Evolutionary conservation across 345 rosid genomes (phyloP).

Genomic region (Aquilaria malaccensis): DNA sequence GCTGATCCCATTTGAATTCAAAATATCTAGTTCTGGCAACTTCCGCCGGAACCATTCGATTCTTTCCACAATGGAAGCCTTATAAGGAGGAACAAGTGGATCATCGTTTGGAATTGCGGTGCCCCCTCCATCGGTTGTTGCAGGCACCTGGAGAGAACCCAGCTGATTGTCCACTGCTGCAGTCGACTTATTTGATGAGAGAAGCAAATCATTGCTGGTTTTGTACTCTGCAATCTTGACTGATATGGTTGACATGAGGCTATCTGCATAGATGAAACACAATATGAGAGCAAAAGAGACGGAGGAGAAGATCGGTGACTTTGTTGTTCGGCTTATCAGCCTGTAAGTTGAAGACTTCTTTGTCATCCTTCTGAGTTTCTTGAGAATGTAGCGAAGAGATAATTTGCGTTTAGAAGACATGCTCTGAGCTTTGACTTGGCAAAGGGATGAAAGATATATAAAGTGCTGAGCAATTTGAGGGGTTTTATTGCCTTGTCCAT

Average conservation of each 20-base stretch:
- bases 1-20: conserved; percentile 33
- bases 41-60: conserved; percentile 46
- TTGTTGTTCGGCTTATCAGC: conserved; percentile 10
- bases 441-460: background rate
- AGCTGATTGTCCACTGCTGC: background rate
- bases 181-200: background rate
- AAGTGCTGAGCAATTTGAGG: background rate
- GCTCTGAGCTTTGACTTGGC: background rate
- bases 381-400: conserved; percentile 10
- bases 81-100: conserved; percentile 41
- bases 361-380: conserved; percentile 12
- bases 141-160: background rate
- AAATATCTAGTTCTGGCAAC: conserved; percentile 40
- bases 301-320: conserved; percentile 13
- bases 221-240: conserved; percentile 3
- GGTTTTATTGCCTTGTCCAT: no score
- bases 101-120: conserved; percentile 15
- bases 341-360: conserved; percentile 1
- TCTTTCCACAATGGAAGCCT: conserved; percentile 41
- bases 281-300: conserved; percentile 19
- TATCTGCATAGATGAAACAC: conserved; percentile 22
- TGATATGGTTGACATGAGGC: conserved; percentile 3
- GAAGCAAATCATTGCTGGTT: background rate
- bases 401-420: background rate
- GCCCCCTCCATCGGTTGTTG: conserved; percentile 10